Evolutionary conservation across 2,329 filamentous ascomycete species (phyloP), one percentile per base, ranked within the genome.

Genomic region (Exophiala lecanii-corni): DNA sequence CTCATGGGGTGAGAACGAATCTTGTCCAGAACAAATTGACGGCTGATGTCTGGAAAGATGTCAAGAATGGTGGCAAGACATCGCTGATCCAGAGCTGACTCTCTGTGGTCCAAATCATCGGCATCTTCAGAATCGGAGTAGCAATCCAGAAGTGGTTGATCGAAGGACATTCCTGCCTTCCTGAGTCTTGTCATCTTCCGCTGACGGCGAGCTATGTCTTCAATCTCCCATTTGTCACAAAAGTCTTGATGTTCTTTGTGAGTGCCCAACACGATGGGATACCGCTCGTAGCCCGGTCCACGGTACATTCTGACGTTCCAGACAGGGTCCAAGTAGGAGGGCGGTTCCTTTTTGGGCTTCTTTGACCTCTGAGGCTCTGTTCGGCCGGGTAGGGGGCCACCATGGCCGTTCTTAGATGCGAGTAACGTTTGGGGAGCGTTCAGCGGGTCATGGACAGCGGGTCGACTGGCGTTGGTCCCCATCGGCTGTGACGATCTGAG

Each of bases 21-120:
- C 26, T 46, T 48, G 21, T 41, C 36, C 32, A 36, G 51, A 16
- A 74, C 62, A 52, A 70, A 64, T 9, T 64, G 56, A 16, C 58
- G 62, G 41, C 65, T 66, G 30, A 75, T 70, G 36, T 69, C 70
- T 6, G 73, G 73, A 41, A 75, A 74, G 6, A 75, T 52, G 9
- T 58, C 55, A 3, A 68, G 26, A 13, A 75, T 55, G n/a, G 59
- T 55, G 6, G 53, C 49, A 13, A 72, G 56, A 37, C 62, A 58
- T 28, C 39, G 16, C 9, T 48, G 31, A 26, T 51, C 43, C 18
- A 28, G 28, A 3, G 15, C 34, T 34, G 31, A 23, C 2, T 34
- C 21, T 10, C 5, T 25, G 15, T 36, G 16, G 25, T 3, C 10
- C n/a, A 13, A 9, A 10, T 15, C 35, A 6, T 43, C 31, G 4